These are phyloP conservation scores for Yamadazyma sp. DNA, from an alignment of 1,139 yeast species.

Conservation along the genomic window DNA sequence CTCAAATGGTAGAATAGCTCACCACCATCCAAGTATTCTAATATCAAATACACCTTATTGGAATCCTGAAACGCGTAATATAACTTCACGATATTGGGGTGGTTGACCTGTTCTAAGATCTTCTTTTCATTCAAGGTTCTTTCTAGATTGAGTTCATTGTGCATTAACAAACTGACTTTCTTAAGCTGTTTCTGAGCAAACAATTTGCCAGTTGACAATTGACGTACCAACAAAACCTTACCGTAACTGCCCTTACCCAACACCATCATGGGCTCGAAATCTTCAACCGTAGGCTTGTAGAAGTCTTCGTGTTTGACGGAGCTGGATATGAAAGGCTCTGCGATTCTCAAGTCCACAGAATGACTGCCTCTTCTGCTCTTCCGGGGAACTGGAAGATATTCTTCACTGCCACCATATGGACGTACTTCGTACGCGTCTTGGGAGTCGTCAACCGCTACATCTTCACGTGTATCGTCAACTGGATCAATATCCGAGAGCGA, in stretches of 20 bases:
- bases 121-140: constrained; percentile 45
- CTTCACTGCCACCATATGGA: neutral
- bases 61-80: constrained; percentile 89
- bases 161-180: constrained; percentile 58
- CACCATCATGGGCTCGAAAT: constrained; percentile 76
- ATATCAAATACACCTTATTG: constrained; percentile 71
- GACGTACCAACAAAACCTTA: constrained; percentile 77
- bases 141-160: constrained; percentile 39
- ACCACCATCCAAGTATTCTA: constrained; percentile 93
- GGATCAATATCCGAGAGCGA: neutral
- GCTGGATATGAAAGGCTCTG: constrained; percentile 27
- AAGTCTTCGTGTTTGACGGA: constrained; percentile 18
- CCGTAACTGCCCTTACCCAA: constrained; percentile 94
- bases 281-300: constrained; percentile 44
- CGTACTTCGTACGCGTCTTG: constrained; percentile 3
- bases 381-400: constrained; percentile 7
- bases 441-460: neutral
- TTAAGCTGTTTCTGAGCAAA: constrained; percentile 89
- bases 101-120: constrained; percentile 51
- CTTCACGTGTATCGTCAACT: neutral
- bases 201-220: constrained; percentile 59
- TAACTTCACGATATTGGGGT: constrained; percentile 84
- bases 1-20: constrained; percentile 83
- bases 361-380: constrained; percentile 16
- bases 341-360: constrained; percentile 24